Conservation (phyloP, 148 eudicot species). For the Rhododendron simsii region DNA sequence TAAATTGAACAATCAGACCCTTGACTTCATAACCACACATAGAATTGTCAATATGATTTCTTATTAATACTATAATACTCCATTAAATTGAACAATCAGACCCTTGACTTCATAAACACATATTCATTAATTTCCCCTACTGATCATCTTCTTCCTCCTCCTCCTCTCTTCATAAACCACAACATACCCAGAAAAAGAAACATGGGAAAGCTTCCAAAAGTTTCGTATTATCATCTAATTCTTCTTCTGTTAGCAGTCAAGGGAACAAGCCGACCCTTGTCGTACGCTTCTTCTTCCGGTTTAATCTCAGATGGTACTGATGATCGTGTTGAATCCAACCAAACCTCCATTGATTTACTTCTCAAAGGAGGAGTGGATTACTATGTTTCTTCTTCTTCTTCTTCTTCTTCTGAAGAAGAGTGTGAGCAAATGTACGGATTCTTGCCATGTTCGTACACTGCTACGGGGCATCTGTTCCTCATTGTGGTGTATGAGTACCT, state of each 20-base stretch:
- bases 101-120: neutral
- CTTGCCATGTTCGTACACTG: slow-evolving; percentile 29
- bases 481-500: slow-evolving; percentile 34
- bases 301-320: slow-evolving; percentile 16
- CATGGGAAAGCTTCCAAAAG: neutral
- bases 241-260: neutral
- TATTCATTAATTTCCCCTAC: neutral
- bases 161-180: neutral
- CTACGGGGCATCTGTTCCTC: slow-evolving; percentile 26
- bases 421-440: slow-evolving; percentile 38
- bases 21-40: neutral
- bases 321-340: neutral
- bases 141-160: neutral
- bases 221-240: neutral
- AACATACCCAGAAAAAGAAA: neutral
- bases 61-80: neutral
- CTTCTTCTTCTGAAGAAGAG: neutral
- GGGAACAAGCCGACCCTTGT: neutral
- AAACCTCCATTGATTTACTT: neutral
- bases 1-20: neutral
- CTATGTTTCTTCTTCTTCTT: neutral
- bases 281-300: neutral
- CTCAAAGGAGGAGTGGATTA: neutral
- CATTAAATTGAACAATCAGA: neutral
- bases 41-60: neutral